Evolutionary conservation across 805 yeast genomes (phyloP).

Genomic region (Lipomyces kockii): DNA sequence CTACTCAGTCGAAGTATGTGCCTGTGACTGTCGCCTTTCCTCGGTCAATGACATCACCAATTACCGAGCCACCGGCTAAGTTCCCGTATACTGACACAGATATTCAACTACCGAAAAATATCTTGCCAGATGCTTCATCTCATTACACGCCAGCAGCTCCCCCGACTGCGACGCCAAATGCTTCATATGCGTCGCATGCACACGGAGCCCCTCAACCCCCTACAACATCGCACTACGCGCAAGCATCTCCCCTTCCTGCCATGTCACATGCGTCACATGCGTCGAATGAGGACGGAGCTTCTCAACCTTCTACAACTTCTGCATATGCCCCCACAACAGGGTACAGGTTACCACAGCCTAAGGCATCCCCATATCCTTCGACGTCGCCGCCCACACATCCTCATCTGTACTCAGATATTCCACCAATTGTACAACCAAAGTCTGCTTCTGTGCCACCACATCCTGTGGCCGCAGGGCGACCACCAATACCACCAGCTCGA

Average conservation of each 20-base stretch:
- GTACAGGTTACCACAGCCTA: background rate
- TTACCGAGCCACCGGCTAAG: background rate
- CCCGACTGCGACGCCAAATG: background rate
- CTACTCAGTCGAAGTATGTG: background rate
- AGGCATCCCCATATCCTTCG: background rate
- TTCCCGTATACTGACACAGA: slow-evolving; percentile 3
- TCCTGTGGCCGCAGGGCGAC: slow-evolving; percentile 7
- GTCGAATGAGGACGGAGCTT: background rate
- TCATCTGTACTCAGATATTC: slow-evolving; percentile 23
- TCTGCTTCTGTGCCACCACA: slow-evolving; percentile 16
- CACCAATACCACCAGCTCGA: slow-evolving; percentile 12
- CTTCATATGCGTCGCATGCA: background rate
- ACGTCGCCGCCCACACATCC: slow-evolving; percentile 1
- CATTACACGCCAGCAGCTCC: slow-evolving; percentile 1
- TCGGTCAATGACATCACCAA: background rate
- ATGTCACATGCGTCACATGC: background rate
- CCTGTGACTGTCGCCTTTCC: background rate
- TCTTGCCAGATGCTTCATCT: background rate
- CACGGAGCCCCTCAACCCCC: background rate
- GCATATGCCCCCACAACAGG: background rate
- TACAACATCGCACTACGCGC: background rate
- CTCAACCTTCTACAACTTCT: background rate
- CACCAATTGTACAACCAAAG: slow-evolving; percentile 14
- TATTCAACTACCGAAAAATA: slow-evolving; percentile 11
- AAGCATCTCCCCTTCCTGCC: background rate